Base-by-base conservation (phyloP, 1,139 yeast genomes). In the Scheffersomyces quercinus region DNA sequence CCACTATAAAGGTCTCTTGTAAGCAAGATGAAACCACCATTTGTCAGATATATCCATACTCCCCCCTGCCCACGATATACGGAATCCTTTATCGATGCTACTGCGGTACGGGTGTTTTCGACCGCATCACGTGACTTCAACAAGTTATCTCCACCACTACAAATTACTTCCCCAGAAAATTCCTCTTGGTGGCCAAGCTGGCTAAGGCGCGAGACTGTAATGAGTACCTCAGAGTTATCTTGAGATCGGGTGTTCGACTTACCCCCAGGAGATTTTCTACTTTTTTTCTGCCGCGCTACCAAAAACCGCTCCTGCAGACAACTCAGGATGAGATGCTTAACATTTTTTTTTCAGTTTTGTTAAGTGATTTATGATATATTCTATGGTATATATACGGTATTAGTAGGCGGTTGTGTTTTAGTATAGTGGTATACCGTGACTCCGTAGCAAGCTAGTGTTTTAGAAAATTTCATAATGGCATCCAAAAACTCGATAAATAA, bases 211-310 rank as follows among this genome's bases (percentile, higher is more conserved):
- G 82, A 81, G 87, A 81, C 87, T 82, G 87, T 82, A 82, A 82
- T 72, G 70, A 70, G 60, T 52, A 47, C 52, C 62, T 60, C 67
- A 67, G 59, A 68, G 83, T 70, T 58, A 82, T 81, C 87, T 81
- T 80, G 84, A 81, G 85, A 81, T 81, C 88, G 86, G 84, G 87
- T 77, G 88, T 82, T 82, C 88, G 86, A 82, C 79, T 82, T 87
- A 77, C 87, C 83, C 86, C 82, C 85, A 78, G 82, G 87, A 82
- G 87, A 82, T 54, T 63, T 65, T 56, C 64, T 65, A 56, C 64
- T 60, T 46, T 49, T 49, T 42, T 16, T 16, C 3, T 16, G 6
- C 20, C 6, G 20, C 20, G 20, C n/a, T 20, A 24, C 29, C 8
- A 15, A n/a, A 8, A n/a, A n/a, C n/a, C n/a, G n/a, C n/a, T n/a